Percentiles rank a stretch among this genome's conserved stretches.
Conservation (phyloP, 2,329 filamentous ascomycete genomes). For the Aspergillus sp. region DNA sequence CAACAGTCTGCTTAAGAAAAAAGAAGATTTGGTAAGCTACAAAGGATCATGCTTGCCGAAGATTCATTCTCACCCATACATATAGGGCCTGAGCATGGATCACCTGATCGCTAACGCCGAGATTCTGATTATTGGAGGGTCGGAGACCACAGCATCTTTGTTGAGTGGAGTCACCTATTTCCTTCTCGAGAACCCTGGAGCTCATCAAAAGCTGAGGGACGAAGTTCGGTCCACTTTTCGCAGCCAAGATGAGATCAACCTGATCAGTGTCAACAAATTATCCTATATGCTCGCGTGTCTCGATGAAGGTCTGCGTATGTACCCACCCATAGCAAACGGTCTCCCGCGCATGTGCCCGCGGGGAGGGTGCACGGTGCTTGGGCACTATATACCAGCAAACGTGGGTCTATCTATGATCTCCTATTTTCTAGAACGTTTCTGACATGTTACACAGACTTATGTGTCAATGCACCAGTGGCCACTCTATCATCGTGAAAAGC, state of each 20-base stretch:
- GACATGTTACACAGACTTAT: neutral
- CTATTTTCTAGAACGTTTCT: neutral
- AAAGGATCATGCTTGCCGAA: no score
- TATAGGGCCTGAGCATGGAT: conserved; percentile 22
- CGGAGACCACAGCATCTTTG: conserved; percentile 49
- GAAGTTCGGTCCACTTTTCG: conserved; percentile 25
- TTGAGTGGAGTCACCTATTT: conserved; percentile 42
- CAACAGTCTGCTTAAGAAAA: no score
- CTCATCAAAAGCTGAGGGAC: conserved; percentile 12
- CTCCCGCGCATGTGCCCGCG: conserved; percentile 37
- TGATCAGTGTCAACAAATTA: conserved; percentile 33
- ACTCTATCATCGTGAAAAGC: conserved; percentile 7
- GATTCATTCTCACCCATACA: no score
- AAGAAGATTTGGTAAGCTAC: no score
- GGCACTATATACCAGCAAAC: conserved; percentile 36
- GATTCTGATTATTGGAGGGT: conserved; percentile 47
- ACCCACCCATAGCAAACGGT: conserved; percentile 43
- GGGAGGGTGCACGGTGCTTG: conserved; percentile 41
- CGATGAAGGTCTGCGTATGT: conserved; percentile 46
- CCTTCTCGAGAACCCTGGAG: conserved; percentile 31
- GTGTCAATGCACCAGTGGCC: no score
- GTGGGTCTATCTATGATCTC: conserved; percentile 11
- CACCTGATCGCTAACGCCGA: conserved; percentile 45
- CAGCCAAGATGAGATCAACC: conserved; percentile 35
- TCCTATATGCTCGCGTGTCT: conserved; percentile 44